Conservation (phyloP, 345 rosid species). For the Adansonia digitata region DNA sequence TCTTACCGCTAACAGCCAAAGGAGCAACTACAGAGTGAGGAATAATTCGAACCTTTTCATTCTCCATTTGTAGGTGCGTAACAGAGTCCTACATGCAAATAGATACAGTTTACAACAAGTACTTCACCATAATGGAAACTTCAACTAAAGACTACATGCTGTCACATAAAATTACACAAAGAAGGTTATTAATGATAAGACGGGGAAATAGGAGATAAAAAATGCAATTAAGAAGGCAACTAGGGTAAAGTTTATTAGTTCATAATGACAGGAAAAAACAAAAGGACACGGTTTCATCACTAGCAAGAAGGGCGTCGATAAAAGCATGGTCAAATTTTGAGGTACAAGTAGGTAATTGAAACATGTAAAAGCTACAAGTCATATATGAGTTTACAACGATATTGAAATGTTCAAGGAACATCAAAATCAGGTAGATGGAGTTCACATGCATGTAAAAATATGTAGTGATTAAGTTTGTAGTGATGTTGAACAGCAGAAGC, state of each 20-base stretch:
- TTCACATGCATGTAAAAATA: background rate
- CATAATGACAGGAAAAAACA: background rate
- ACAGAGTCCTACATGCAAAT: slow-evolving; percentile 40
- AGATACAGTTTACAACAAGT: background rate
- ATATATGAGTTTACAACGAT: background rate
- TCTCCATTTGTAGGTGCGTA: slow-evolving; percentile 48
- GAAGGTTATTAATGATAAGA: background rate
- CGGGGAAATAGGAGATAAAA: background rate
- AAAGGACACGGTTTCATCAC: background rate
- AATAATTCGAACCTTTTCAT: slow-evolving; percentile 61
- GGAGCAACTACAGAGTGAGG: slow-evolving; percentile 63
- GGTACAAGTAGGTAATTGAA: background rate
- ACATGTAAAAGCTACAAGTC: background rate
- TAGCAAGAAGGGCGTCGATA: background rate
- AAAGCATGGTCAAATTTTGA: background rate
- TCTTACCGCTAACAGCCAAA: slow-evolving; percentile 81
- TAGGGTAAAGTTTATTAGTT: background rate
- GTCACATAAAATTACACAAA: background rate
- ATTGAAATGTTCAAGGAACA: background rate
- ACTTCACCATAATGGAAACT: background rate
- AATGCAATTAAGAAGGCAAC: background rate
- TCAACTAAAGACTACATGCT: background rate
- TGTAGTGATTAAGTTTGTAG: background rate
- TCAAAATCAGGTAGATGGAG: background rate
- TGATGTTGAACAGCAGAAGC: background rate